phyloP scores from a whole-genome alignment of 2,329 filamentous ascomycete species.

The Venturia oleaginea region DNA sequence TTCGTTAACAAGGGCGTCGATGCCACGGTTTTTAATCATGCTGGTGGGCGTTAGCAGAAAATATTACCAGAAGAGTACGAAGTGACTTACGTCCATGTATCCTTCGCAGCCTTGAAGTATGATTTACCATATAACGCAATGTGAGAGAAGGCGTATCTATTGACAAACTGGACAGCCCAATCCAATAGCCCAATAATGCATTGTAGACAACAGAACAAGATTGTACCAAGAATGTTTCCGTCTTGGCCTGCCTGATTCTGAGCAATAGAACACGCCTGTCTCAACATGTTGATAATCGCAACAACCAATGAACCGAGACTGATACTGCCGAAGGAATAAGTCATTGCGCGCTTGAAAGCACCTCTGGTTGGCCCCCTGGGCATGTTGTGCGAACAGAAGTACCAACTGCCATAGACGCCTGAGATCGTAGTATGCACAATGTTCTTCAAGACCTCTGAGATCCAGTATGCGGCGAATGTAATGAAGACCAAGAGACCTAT shows the following conservation, averaged over 20 bases:
- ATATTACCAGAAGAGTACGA: neutral
- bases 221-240: conserved; percentile 58
- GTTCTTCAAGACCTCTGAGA: conserved; percentile 89
- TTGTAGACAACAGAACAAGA: conserved; percentile 64
- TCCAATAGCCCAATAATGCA: conserved; percentile 71
- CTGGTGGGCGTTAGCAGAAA: conserved; percentile 18
- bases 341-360: conserved; percentile 72
- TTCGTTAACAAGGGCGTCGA: conserved; percentile 84
- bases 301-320: conserved; percentile 77
- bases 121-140: conserved; percentile 88
- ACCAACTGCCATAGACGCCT: conserved; percentile 89
- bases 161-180: conserved; percentile 82
- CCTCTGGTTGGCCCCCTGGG: conserved; percentile 73
- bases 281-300: conserved; percentile 75
- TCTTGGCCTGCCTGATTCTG: conserved; percentile 53
- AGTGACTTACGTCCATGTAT: conserved; percentile 61
- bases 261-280: conserved; percentile 74
- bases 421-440: conserved; percentile 81
- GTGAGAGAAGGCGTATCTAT: conserved; percentile 86
- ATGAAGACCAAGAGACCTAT: conserved; percentile 62
- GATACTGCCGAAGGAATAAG: conserved; percentile 89
- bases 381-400: conserved; percentile 63
- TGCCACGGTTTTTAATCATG: conserved; percentile 85
- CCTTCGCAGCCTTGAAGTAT: conserved; percentile 79
- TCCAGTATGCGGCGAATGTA: conserved; percentile 80